phyloP scores from a whole-genome alignment of 495 filamentous ascomycete genomes.

The Aspergillus haitiensis region DNA sequence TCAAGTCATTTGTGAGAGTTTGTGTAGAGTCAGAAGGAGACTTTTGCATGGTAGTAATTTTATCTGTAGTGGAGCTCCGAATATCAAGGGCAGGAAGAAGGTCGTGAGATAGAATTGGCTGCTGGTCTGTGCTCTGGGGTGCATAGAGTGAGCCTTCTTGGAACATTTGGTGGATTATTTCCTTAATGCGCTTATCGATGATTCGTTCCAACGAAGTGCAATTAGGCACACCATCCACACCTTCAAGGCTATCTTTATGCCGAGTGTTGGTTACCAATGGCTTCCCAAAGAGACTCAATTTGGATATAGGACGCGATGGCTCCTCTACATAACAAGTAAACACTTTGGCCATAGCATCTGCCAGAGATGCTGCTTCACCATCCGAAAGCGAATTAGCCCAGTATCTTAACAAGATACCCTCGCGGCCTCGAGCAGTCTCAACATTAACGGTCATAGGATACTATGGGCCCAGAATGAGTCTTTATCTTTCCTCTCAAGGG shows the following conservation, averaged over 20 bases:
- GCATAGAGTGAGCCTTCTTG: constrained; percentile 35
- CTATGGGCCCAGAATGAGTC: constrained; percentile 22
- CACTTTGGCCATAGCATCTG: constrained; percentile 36
- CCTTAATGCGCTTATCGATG: constrained; percentile 45
- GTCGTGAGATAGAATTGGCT: background rate
- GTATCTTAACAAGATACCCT: constrained; percentile 50
- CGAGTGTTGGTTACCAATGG: background rate
- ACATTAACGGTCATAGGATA: constrained; percentile 52
- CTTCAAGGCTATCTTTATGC: background rate
- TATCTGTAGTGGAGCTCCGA: constrained; percentile 25
- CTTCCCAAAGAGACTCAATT: constrained; percentile 23
- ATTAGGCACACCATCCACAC: constrained; percentile 24
- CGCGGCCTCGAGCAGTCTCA: constrained; percentile 41
- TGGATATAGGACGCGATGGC: constrained; percentile 25
- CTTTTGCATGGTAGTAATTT: constrained; percentile 14
- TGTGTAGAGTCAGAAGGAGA: constrained; percentile 19
- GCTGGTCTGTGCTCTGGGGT: constrained; percentile 21
- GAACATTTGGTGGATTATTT: constrained; percentile 42
- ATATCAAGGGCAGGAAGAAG: constrained; percentile 2
- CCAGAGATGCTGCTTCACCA: constrained; percentile 35
- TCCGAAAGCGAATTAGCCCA: constrained; percentile 49
- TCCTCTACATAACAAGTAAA: constrained; percentile 40
- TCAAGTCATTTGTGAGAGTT: constrained; percentile 17
- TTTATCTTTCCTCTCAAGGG: background rate
- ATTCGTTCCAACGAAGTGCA: constrained; percentile 35